Evolutionary conservation across 192 early-diverging fungal genomes (phyloP).

Genomic region (Gonapodya prolifera): DNA sequence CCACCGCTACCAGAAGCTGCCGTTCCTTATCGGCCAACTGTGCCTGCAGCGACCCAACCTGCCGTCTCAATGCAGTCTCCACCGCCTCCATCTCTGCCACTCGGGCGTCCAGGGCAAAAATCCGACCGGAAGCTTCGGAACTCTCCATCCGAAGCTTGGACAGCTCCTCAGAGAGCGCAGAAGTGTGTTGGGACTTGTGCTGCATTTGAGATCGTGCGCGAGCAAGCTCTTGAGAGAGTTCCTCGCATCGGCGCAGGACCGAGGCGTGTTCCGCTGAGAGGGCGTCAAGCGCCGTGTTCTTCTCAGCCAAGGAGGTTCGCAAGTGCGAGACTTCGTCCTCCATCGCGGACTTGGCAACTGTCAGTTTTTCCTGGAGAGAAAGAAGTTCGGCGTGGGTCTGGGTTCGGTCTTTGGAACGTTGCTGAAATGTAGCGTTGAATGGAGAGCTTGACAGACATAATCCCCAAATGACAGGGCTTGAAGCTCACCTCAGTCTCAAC

Average conservation of each 20-base stretch:
- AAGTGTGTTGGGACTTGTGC: neutral
- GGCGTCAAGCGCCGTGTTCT: neutral
- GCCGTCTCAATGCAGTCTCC: neutral
- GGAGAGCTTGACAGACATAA: no score
- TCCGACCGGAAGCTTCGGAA: neutral
- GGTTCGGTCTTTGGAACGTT: neutral
- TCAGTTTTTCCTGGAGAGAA: neutral
- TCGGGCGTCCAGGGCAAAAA: neutral
- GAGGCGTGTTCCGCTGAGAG: neutral
- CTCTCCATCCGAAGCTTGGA: neutral
- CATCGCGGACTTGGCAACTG: neutral
- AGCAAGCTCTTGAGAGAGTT: neutral
- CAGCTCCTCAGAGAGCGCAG: neutral
- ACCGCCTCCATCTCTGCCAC: neutral
- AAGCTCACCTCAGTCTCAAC: neutral
- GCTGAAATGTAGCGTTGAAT: neutral
- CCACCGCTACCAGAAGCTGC: neutral
- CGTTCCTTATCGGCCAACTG: neutral
- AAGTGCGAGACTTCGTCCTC: neutral
- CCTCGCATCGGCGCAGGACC: neutral
- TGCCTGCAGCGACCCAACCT: neutral
- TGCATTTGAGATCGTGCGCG: neutral
- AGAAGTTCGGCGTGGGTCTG: neutral
- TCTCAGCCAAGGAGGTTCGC: neutral
- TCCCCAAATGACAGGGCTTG: neutral